Conservation (phyloP, 179 eudicot genomes). For the Heliamphora pulchella region DNA sequence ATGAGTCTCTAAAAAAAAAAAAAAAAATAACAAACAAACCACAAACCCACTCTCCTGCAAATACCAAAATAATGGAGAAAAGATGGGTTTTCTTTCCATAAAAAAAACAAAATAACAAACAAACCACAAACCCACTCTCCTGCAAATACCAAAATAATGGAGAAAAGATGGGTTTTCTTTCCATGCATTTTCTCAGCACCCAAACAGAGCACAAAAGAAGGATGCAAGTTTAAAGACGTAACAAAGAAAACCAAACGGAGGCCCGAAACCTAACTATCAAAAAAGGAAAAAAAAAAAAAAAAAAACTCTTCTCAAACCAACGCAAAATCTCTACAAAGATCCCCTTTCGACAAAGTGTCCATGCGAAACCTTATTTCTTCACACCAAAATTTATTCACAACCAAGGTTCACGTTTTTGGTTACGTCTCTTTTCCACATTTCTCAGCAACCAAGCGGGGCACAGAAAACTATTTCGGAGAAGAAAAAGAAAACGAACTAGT, state of each 20-base stretch:
- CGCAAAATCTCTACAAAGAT: neutral
- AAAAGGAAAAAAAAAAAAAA: neutral
- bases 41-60: neutral
- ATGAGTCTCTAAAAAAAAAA: neutral
- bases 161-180: neutral
- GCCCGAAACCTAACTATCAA: neutral
- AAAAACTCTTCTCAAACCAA: neutral
- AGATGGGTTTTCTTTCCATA: neutral
- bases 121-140: neutral
- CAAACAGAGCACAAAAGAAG: neutral
- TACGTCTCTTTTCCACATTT: conserved; percentile 5
- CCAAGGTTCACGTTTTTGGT: neutral
- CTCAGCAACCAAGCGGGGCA: conserved; percentile 7
- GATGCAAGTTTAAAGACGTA: neutral
- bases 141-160: neutral
- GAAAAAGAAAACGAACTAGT: neutral
- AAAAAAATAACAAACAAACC: no score
- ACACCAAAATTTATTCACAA: neutral
- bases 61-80: neutral
- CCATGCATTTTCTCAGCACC: no score
- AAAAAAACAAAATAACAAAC: neutral
- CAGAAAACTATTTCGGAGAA: neutral
- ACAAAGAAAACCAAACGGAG: neutral
- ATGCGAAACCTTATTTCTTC: neutral
- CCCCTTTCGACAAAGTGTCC: neutral